Evolutionary conservation across 805 yeast genomes (phyloP), one percentile per base, ranked within the genome.

Genomic region (Candida sphagnicola): DNA sequence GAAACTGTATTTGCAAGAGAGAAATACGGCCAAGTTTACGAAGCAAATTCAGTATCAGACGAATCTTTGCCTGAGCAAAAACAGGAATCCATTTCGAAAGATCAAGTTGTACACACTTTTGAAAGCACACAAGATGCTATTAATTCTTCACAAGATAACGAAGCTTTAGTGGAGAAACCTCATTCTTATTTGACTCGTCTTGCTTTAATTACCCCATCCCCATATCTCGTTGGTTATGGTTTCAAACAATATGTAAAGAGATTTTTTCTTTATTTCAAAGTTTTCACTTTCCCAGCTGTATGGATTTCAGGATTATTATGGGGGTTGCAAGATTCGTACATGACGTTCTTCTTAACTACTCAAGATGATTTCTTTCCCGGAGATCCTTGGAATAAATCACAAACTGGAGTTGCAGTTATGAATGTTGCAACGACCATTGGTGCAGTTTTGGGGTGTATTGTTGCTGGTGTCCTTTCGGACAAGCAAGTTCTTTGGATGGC

Each of bases 291-390:
- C 53, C 86, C 86, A 2, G 83, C 85, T 2, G 81, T 78, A 11
- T 61, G 81, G 49, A 62, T 77, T 17, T 77, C 85, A 2, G 86
- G 87, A 35, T 43, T 80, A n/a, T 77, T 83, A 46, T 85, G 91
- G 91, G 91, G 91, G 32, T 67, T 79, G 41, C 91, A 84, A 56
- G 88, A 82, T 53, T 85, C 88, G 0, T 80, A 82, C 53, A 68
- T 84, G 46, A 77, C 90, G 0, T 84, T 85, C 50, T 85, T 83
- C 57, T 58, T 85, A 45, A 83, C 90, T 2, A 76, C 85, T 8
- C 85, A 82, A 54, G 89, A 83, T 43, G 80, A 80, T 39, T 65
- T 68, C 46, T 84, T 78, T 62, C 77, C 78, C 37, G 80, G 72
- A 40, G 70, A 72, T 0, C 91, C 93, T 8, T 84, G 77, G 71